These are phyloP conservation scores for Chlamydomonas incerta DNA, from an alignment of 139 green algal species.

Conservation along the genomic window DNA sequence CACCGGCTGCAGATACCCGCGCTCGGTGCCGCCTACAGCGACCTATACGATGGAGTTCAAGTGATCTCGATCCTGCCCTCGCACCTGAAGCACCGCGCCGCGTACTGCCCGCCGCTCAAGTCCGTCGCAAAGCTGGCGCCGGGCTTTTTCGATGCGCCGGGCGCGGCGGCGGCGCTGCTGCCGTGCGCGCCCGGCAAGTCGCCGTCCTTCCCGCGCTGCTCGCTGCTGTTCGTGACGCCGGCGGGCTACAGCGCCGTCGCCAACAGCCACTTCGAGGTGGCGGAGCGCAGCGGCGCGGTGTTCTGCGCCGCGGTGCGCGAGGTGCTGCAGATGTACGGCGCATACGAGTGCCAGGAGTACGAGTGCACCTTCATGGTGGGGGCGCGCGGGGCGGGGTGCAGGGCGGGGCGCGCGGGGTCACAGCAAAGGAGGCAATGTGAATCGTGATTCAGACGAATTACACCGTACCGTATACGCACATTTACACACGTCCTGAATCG, in stretches of 20 bases:
- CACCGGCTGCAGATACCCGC: conserved; percentile 1
- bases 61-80: conserved; percentile 19
- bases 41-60: conserved; percentile 33
- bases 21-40: background rate
- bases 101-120: conserved; percentile 17
- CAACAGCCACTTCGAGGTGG: background rate
- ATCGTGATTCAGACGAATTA: too few relatives aligned
- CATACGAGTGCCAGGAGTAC: conserved; percentile 63
- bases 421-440: too few relatives aligned
- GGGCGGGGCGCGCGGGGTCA: too few relatives aligned
- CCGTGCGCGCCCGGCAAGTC: background rate
- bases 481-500: too few relatives aligned
- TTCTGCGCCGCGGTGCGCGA: conserved; percentile 47
- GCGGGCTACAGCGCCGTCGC: background rate
- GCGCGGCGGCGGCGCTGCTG: background rate
- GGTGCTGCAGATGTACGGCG: conserved; percentile 43
- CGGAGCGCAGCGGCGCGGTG: conserved; percentile 43
- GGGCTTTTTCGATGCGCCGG: conserved; percentile 18
- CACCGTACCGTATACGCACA: too few relatives aligned
- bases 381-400: too few relatives aligned
- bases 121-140: background rate
- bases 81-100: conserved; percentile 6
- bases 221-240: conserved; percentile 25
- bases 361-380: conserved; percentile 62
- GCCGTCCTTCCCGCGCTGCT: background rate